Base-by-base conservation (phyloP, 768 basidiomycete species). In the Goffeauzyma gilvescens region DNA sequence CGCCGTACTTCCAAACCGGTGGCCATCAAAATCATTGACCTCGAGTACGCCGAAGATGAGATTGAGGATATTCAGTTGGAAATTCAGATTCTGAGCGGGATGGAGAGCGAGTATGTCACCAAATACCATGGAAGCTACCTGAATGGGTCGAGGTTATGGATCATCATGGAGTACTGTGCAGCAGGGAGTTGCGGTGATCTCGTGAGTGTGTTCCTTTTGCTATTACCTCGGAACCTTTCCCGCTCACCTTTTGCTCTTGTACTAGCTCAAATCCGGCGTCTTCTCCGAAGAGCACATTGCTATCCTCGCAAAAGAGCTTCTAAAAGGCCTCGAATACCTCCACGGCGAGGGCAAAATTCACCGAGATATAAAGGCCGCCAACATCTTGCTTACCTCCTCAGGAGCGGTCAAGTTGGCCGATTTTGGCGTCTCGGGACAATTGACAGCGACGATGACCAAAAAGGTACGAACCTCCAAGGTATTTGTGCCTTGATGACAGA, bases 241-340 rank as follows among this genome's bases (percentile, higher is more conserved):
- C 20, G 8, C 1, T 24, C 28, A 6, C 26, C 15, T n/a, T 25
- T 14, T 28, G 10, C 23, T 10, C 5, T 9, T 37, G 2, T 6
- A 13, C 10, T 42, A 95, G 87, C 89, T 98, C 84, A 96, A 96
- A 68, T 84, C 90, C 2, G 93, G 93, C 10, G 81, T 86, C 3
- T 95, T 98, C 65, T 72, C 84, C 50, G 93, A 98, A 69, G 93
- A 98, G 58, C 95, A 98, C 57, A 96, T 98, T 51, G 93, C 90
- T 6, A 96, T 96, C 60, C 81, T 98, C 53, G 75, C 85, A 34
- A 75, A 83, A 36, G 93, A 98, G 65, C 72, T 98, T 9, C 70
- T 96, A 28, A 75, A 75, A 32, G 93, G 93, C 28, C 69, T 98
- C 35, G 89, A 95, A 41, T 98, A 98, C 63, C 73, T 98, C 38